Evolutionary conservation across 345 rosid species (phyloP), one percentile per base, ranked within the genome.

Genomic region (Noccaea caerulescens): DNA sequence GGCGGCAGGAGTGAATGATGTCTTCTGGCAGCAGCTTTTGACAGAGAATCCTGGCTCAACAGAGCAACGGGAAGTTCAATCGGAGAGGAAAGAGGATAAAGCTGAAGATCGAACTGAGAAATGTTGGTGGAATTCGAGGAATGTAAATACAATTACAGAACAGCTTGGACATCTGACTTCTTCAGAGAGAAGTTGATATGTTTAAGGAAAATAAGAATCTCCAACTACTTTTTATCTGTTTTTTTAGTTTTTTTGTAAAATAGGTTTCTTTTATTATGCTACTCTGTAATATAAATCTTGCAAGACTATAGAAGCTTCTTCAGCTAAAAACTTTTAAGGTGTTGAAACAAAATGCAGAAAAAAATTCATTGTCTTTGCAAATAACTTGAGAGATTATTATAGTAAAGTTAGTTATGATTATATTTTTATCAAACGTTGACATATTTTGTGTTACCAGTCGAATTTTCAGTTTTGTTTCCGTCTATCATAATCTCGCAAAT

Each of bases 21-120:
- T 85, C 25, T 94, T 94, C 74, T 94, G 97, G 97, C 90, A 89
- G 66, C 97, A 94, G 80, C 85, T 92, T 82, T 87, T 94, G 79
- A 86, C 96, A 10, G 98, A 94, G 81, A 88, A 85, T 79, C 99
- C 99, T 10, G 96, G 95, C 61, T 79, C 93, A 47, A 74, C 83
- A 0, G 92, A 88, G 4, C 57, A 77, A 16, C 80, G 82, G 50
- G 97, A 85, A 80, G 90, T 79, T 79, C 91, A 87, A 59, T 82
- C 86, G 42, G 89, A 87, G 73, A 83, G 82, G 55, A 86, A 81
- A 79, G 96, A 89, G 2, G 71, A 69, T 56, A 47, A 56, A 46
- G 38, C 36, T 1, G 58, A 41, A 4, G 73, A 55, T 45, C 45
- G 57, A 7, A 79, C 81, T 38, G 72, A 73, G 58, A 83, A 77